Conservation (phyloP, 441 rosid genomes). For the Eruca vesicaria region DNA sequence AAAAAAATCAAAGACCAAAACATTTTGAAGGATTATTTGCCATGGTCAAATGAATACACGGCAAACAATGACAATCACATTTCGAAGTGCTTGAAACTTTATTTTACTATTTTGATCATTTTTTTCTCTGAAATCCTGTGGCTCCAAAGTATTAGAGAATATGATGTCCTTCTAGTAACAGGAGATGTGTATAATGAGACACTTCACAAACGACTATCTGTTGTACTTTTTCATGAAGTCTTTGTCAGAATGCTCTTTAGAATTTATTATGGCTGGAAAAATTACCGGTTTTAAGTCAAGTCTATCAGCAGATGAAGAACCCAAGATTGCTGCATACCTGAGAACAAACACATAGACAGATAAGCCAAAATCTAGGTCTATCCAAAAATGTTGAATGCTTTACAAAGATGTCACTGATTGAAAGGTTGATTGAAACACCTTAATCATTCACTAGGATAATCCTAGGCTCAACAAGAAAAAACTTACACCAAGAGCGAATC, state of each 20-base stretch:
- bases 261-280: slow-evolving; percentile 1
- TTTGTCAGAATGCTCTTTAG: neutral
- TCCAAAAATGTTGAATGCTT: slow-evolving; percentile 5
- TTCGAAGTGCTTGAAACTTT: no score
- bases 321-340: slow-evolving; percentile 88
- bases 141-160: no score
- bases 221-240: neutral
- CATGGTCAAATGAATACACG: neutral
- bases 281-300: slow-evolving; percentile 61
- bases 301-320: slow-evolving; percentile 55
- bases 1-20: neutral
- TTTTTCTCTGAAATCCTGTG: no score
- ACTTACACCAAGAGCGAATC: slow-evolving; percentile 78
- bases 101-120: no score
- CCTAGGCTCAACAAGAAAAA: slow-evolving; percentile 18
- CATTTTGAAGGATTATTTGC: neutral
- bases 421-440: neutral
- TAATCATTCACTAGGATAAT: neutral
- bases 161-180: no score
- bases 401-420: neutral
- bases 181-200: neutral
- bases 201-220: slow-evolving; percentile 1
- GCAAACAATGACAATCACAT: neutral
- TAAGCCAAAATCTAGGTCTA: slow-evolving; percentile 14
- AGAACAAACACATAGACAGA: slow-evolving; percentile 10